A percentile compares a stretch with the other conserved stretches of the same genome.
Evolutionary conservation across 148 eudicot species (phyloP).

Genomic region (Talinum fruticosum): DNA sequence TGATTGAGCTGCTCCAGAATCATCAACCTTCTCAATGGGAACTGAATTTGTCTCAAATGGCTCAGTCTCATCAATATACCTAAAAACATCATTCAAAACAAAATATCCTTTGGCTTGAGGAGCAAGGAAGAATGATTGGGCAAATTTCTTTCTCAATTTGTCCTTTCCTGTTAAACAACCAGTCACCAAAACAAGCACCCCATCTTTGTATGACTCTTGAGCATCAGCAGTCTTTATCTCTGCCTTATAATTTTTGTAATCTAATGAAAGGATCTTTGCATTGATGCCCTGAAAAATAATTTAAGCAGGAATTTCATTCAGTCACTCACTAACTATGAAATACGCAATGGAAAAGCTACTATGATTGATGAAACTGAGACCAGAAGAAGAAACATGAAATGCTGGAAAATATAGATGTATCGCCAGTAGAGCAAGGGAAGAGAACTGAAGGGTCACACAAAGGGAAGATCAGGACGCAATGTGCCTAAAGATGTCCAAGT

Average conservation of each 20-base stretch:
- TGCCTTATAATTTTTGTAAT: conserved; percentile 57
- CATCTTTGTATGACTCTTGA: conserved; percentile 57
- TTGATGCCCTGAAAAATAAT: conserved; percentile 55
- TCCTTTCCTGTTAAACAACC: conserved; percentile 71
- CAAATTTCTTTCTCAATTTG: conserved; percentile 50
- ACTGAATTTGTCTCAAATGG: conserved; percentile 29
- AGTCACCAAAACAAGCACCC: conserved; percentile 67
- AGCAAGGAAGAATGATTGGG: conserved; percentile 73
- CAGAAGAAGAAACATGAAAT: not conserved
- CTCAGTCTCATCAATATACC: conserved; percentile 49
- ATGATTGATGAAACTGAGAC: not conserved
- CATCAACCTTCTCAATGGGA: conserved; percentile 27
- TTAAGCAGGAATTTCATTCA: not conserved
- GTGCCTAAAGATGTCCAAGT: not conserved
- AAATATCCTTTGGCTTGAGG: conserved; percentile 72
- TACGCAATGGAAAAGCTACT: not conserved
- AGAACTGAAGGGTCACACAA: not conserved
- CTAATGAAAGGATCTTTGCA: conserved; percentile 58
- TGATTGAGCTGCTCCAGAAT: conserved; percentile 26
- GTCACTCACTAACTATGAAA: not conserved
- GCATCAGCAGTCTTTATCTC: conserved; percentile 82
- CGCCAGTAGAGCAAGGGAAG: not conserved
- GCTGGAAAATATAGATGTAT: not conserved
- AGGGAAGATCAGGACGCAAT: not conserved
- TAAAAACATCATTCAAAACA: conserved; percentile 63